phyloP scores from a whole-genome alignment of 345 rosid genomes.

The Carallia pectinifolia region DNA sequence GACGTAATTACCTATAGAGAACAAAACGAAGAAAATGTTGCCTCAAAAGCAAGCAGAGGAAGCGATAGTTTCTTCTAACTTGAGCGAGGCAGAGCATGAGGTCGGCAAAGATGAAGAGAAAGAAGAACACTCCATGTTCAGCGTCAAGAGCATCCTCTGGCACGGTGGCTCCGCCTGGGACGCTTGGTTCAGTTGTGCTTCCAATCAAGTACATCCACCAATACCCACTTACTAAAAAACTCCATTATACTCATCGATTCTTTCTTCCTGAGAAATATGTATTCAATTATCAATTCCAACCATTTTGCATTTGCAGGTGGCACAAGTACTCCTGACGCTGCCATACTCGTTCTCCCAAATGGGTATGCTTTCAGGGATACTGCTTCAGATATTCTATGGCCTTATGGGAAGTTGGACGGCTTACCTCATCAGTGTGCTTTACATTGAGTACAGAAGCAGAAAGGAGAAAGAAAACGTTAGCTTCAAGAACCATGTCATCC shows the following conservation, averaged over 20 bases:
- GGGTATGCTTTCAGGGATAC: conserved; percentile 86
- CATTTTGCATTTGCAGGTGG: conserved; percentile 50
- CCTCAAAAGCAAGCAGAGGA: conserved; percentile 87
- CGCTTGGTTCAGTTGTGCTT: conserved; percentile 99
- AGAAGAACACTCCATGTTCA: conserved; percentile 42
- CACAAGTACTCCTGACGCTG: conserved; percentile 87
- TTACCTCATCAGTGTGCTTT: conserved; percentile 93
- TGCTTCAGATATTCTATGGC: conserved; percentile 88
- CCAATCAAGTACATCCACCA: conserved; percentile 66
- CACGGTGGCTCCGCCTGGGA: conserved; percentile 99
- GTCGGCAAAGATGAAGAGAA: conserved; percentile 19
- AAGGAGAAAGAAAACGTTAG: conserved; percentile 90
- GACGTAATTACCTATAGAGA: conserved; percentile 25
- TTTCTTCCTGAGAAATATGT: too few relatives aligned
- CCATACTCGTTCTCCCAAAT: conserved; percentile 98
- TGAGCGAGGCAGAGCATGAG: conserved; percentile 46
- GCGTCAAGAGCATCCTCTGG: conserved; percentile 75
- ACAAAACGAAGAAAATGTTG: conserved; percentile 57
- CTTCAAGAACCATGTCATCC: conserved; percentile 96
- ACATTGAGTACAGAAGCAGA: conserved; percentile 83
- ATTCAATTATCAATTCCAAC: too few relatives aligned
- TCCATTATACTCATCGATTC: too few relatives aligned
- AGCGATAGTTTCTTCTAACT: conserved; percentile 70
- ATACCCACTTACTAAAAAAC: background rate
- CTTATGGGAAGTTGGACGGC: conserved; percentile 98